These are phyloP conservation scores for Ogataea philodendri DNA, from an alignment of 805 yeast genomes.

Conservation along the genomic window DNA sequence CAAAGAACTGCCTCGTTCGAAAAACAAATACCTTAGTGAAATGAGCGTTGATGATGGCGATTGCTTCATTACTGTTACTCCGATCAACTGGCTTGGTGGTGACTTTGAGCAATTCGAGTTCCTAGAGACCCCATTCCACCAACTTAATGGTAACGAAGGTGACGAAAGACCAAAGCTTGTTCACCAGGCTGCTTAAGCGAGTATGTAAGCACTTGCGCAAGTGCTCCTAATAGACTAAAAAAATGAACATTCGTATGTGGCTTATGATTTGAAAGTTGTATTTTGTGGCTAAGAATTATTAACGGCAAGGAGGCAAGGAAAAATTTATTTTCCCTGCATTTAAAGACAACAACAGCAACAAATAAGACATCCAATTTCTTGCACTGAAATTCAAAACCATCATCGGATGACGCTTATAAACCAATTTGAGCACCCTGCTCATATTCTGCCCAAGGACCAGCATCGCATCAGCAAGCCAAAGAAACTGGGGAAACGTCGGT, in stretches of 20 bases:
- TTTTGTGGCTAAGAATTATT: conserved; percentile 8
- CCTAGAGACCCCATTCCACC: conserved; percentile 10
- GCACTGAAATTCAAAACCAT: neutral
- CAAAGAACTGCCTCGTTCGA: conserved; percentile 11
- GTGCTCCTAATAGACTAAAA: conserved; percentile 1
- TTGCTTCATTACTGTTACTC: conserved; percentile 24
- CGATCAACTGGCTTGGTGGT: conserved; percentile 23
- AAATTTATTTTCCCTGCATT: conserved; percentile 6
- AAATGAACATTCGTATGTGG: too few species aligned
- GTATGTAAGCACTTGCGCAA: conserved; percentile 7
- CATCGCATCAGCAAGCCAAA: conserved; percentile 21
- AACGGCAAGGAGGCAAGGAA: conserved; percentile 10
- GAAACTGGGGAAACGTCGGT: conserved; percentile 20
- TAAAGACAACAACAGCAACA: conserved; percentile 9
- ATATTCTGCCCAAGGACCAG: conserved; percentile 15
- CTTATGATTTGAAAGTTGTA: too few species aligned
- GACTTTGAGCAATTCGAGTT: conserved; percentile 18
- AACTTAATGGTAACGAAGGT: conserved; percentile 13
- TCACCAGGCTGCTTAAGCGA: neutral
- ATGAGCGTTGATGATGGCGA: conserved; percentile 19
- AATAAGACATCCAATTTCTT: neutral
- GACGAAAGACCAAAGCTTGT: conserved; percentile 4
- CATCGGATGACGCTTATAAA: conserved; percentile 3
- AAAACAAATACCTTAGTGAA: conserved; percentile 17
- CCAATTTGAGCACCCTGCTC: conserved; percentile 11